Base-by-base conservation (phyloP, 106 monocot species). In the Platanthera zijinensis region DNA sequence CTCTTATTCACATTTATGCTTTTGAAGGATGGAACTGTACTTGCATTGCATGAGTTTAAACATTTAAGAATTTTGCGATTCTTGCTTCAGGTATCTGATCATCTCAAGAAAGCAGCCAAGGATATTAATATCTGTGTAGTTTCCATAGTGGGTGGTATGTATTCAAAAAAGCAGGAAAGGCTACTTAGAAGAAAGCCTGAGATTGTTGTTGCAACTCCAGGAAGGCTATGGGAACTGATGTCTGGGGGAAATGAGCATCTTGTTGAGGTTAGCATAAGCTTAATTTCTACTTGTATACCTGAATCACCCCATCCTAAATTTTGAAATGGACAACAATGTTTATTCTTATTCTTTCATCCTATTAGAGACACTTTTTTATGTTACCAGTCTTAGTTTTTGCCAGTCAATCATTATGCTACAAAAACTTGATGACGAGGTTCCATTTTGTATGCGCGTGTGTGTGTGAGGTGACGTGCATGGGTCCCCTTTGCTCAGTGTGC, bases 141-240 rank as follows among this genome's bases (percentile, higher is more conserved):
- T 78, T 84, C 99, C 13, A 90, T 99, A 77, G 94, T 99, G 75
- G 99, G 99, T 76, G 99, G 99, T 66, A 88, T 99, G 85, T 92
- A 87, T 57, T 74, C 84, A 47, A 92, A 99, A 85, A 99, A 99
- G 67, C 99, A 99, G 77, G 90, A 90, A 50, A 88, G 99, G 51
- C 86, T 94, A 82, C 72, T 99, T 69, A 92, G 86, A 82, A 90
- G 75, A 74, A 86, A 80, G 77, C 99, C 99, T 68, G 92, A 94
- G 57, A 94, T 99, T 70, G 71, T 99, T 84, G 99, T 99, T 82
- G 99, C 88, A 85, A 99, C 99, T 62, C 99, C 99, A 75, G 99
- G 99, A 82, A 89, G 99, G 80, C 78, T 99, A 47, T 99, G 99
- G 99, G 99, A 99, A 54, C 83, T 90, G 11, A 99, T 99, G 90